Evolutionary conservation across 768 basidiomycete species (phyloP), one percentile per base, ranked within the genome.

Genomic region (Hygrocybe coccinea): DNA sequence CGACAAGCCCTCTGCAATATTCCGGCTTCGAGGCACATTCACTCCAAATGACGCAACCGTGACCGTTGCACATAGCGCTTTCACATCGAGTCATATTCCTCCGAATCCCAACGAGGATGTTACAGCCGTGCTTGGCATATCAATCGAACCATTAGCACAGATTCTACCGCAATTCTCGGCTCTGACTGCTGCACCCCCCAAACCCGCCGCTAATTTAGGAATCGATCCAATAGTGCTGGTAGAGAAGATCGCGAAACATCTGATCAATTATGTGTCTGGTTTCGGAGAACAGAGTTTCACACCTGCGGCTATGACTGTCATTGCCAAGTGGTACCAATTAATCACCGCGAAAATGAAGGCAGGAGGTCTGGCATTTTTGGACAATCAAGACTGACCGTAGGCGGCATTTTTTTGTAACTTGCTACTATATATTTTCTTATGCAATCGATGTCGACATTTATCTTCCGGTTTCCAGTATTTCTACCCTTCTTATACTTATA

Each of bases 1-100:
- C 65, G 89, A 91, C 33, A 92, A 92, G 65, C 91, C 91, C 0
- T 91, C 89, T 10, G 89, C 90, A 0, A 90, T 93, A 64, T 92
- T 92, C 72, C 89, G 91, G 21, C 76, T 92, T 21, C 81, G 85
- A 3, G 84, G 86, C 7, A 80, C 80, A 10, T 86, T 83, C 64
- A 74, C 71, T 41, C 65, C 71, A n/a, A 65, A 69, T 7, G 57
- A 68, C 21, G 65, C 70, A 4, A 64, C 70, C 43, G 68, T 72
- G 2, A 64, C 70, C 43, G 68, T 72, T 2, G 61, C 73, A 7
- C 74, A 76, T 24, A 68, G 67, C 53, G 71, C 73, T 9, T 76
- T 78, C 64, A 71, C 75, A 6, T 61, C 70, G 49, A 61, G 64
- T 11, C 39, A 41, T 19, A 3, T 15, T 52, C 58, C 66, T 19